Evolutionary conservation across 176 grass and related monocot genomes (phyloP).

Genomic region (Pharus latifolius): DNA sequence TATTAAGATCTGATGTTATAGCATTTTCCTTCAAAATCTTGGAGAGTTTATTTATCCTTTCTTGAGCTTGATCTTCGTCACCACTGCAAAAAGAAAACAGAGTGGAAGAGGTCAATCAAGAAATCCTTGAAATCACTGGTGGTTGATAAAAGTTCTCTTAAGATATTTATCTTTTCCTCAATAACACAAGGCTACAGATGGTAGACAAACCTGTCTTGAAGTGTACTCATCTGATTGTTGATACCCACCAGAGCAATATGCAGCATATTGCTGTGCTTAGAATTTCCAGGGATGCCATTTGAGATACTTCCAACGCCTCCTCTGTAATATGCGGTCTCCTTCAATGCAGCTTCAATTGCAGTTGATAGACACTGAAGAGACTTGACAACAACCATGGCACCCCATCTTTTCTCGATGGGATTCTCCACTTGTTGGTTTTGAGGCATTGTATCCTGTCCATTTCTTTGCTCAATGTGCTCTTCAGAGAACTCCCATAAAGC

Average conservation of each 20-base stretch:
- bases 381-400: constrained; percentile 91
- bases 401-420: constrained; percentile 61
- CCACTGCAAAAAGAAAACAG: constrained; percentile 49
- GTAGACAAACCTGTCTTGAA: constrained; percentile 82
- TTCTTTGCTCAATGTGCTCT: constrained; percentile 76
- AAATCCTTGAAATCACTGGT: not conserved
- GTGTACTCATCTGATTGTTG: constrained; percentile 95
- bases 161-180: constrained; percentile 1
- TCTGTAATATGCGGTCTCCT: constrained; percentile 48
- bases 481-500: constrained; percentile 90
- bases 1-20: constrained; percentile 67
- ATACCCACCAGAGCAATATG: constrained; percentile 98
- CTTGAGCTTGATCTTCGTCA: constrained; percentile 97
- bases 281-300: constrained; percentile 21
- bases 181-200: constrained; percentile 7
- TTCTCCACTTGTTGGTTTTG: constrained; percentile 41
- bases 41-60: constrained; percentile 85
- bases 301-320: constrained; percentile 21
- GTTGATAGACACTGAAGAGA: constrained; percentile 77
- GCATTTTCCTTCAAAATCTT: constrained; percentile 89
- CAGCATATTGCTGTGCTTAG: constrained; percentile 72
- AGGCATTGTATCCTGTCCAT: constrained; percentile 20
- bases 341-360: constrained; percentile 71
- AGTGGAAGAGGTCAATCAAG: constrained; percentile 16
- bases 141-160: not conserved